phyloP scores from a whole-genome alignment of 1,139 yeast species.

The Suhomyces chickasaworum region DNA sequence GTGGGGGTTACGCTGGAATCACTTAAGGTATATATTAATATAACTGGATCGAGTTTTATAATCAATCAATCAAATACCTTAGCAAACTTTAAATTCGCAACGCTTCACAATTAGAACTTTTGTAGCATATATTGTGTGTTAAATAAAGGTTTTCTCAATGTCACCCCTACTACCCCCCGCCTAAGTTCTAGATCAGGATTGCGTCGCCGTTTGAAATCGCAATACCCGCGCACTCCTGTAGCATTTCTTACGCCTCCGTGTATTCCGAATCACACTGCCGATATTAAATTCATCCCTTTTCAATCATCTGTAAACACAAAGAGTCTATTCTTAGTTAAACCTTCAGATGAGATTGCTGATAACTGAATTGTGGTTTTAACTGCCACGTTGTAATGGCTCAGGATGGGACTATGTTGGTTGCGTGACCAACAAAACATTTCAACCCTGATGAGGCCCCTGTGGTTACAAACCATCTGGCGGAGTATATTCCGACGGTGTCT shows the following conservation, averaged over 20 bases:
- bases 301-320: neutral
- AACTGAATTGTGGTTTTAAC: neutral
- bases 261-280: conserved; percentile 1
- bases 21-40: neutral
- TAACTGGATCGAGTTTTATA: neutral
- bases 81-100: conserved; percentile 1
- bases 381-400: conserved; percentile 1
- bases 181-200: conserved; percentile 9
- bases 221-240: conserved; percentile 1
- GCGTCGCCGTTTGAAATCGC: conserved; percentile 1
- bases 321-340: neutral
- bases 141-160: conserved; percentile 1
- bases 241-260: conserved; percentile 1
- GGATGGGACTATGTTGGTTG: neutral
- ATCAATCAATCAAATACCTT: neutral
- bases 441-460: neutral
- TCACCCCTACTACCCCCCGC: conserved; percentile 7
- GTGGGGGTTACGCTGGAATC: neutral
- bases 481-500: neutral
- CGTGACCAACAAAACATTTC: neutral
- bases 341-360: neutral
- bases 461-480: conserved; percentile 4
- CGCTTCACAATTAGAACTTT: neutral
- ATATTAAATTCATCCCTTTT: conserved; percentile 1
- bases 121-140: conserved; percentile 2